Evolutionary conservation across 352 stramenopile species (phyloP), one percentile per base, ranked within the genome.

Genomic region (Pythium scleroteichum): DNA sequence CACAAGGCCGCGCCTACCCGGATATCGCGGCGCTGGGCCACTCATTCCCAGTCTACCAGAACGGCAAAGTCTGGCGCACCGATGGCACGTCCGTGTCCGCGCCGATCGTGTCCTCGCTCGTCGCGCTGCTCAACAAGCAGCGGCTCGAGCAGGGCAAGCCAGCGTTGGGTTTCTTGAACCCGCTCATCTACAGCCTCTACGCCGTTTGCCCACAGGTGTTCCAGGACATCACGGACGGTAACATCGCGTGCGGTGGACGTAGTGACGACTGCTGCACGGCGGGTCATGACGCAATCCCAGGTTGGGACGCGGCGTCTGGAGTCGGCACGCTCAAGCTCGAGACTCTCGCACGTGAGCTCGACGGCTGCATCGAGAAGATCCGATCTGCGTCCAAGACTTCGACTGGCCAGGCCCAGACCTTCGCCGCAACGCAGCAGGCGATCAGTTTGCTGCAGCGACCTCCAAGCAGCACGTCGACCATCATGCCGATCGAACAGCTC

Each of bases 41-140:
- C 49, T 68, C 68, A 24, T 87, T 93, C 59, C 79, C 78, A 8
- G 78, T 90, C 4, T 69, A 82, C 53, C 58, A 85, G 26, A 85
- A 87, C 35, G 78, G 78, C 16, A 55, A 72, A 23, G 40, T 91
- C 29, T 64, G 62, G 17, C 68, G 72, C 10, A 91, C 80, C 0
- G 84, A 93, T 27, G 84, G 84, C 29, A 93, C 84, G 10, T 90
- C 79, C 0, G 82, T 90, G 22, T 90, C 84, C 12, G 80, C 84
- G 13, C 84, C 84, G 1, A 69, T 93, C 29, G 27, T 90, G 12
- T 78, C 82, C 5, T 87, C 82, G 8, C 77, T 93, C 64, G 38
- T 93, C 19, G 53, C 68, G 14, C 68, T 88, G 13, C 54, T 90
- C 17, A 93, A 93, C 60, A 71, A 76, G 32, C 38, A 59, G 29